Conservation (phyloP, 257 asterid species). For the Mentha longifolia region DNA sequence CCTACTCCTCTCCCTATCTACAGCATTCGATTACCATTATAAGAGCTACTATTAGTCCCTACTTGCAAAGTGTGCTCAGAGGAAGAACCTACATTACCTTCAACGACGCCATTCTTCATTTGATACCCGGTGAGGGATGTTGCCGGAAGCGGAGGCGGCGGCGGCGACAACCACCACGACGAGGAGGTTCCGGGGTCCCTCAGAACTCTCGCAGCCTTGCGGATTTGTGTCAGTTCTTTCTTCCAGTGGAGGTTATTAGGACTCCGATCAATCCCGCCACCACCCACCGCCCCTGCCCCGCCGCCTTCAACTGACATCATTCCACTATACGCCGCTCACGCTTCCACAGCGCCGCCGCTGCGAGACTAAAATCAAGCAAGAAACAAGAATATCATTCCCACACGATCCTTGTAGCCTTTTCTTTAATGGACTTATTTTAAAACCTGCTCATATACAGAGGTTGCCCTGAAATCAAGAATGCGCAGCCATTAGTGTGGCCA, state of each 20-base stretch:
- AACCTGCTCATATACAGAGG: background rate
- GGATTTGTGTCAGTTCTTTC: conserved; percentile 81
- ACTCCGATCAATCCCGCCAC: conserved; percentile 46
- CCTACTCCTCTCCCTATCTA: conserved; percentile 55
- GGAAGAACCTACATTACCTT: conserved; percentile 44
- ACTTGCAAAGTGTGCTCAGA: conserved; percentile 33
- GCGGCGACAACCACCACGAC: conserved; percentile 70
- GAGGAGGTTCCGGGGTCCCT: conserved; percentile 93
- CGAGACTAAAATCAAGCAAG: background rate
- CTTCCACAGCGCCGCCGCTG: background rate
- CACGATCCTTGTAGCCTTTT: background rate
- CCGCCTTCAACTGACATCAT: conserved; percentile 34
- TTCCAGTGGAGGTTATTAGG: conserved; percentile 81
- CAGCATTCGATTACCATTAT: conserved; percentile 34
- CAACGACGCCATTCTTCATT: conserved; percentile 37
- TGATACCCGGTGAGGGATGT: conserved; percentile 57
- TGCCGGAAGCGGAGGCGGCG: conserved; percentile 54
- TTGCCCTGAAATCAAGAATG: background rate
- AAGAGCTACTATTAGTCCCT: conserved; percentile 29
- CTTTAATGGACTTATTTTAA: background rate
- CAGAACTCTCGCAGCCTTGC: conserved; percentile 75
- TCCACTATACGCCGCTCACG: background rate
- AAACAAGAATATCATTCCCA: background rate
- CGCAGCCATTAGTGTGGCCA: background rate
- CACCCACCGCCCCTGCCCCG: conserved; percentile 26